These are phyloP conservation scores for Starmerella sp. DNA, from an alignment of 805 yeast genomes.

Conservation along the genomic window DNA sequence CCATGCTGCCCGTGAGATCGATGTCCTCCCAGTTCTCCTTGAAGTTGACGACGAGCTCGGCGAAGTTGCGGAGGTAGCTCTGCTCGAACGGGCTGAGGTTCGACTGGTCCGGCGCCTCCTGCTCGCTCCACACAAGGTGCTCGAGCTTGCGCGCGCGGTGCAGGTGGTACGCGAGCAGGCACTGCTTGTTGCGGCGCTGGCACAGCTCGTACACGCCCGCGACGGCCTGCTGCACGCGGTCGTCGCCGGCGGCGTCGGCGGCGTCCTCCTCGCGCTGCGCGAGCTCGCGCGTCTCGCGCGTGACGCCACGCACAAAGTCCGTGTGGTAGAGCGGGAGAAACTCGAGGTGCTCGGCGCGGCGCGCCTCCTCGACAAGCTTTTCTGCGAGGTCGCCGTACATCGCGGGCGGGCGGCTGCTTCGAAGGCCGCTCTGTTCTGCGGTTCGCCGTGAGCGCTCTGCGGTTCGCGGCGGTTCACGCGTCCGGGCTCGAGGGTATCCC, in stretches of 20 bases:
- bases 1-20: conserved; percentile 78
- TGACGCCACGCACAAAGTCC: conserved; percentile 55
- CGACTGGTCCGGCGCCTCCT: conserved; percentile 30
- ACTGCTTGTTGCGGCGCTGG: conserved; percentile 80
- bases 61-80: conserved; percentile 61
- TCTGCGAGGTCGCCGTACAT: conserved; percentile 89
- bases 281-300: conserved; percentile 51
- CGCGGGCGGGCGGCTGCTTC: neutral
- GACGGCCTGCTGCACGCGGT: conserved; percentile 28
- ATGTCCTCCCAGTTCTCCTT: conserved; percentile 72
- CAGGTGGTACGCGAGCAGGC: conserved; percentile 72
- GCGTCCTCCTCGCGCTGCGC: conserved; percentile 37
- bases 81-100: conserved; percentile 65
- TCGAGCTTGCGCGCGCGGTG: conserved; percentile 58
- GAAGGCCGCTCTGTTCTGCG: neutral
- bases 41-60: conserved; percentile 58
- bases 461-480: neutral
- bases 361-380: conserved; percentile 76
- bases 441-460: no score
- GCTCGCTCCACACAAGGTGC: conserved; percentile 55
- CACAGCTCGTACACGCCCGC: conserved; percentile 58
- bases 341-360: conserved; percentile 57
- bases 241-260: conserved; percentile 40
- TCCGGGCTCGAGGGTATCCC: neutral
- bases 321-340: conserved; percentile 59